Evolutionary conservation across 2,329 filamentous ascomycete species (phyloP), one percentile per base, ranked within the genome.

Genomic region (Keithomyces neogunnii): DNA sequence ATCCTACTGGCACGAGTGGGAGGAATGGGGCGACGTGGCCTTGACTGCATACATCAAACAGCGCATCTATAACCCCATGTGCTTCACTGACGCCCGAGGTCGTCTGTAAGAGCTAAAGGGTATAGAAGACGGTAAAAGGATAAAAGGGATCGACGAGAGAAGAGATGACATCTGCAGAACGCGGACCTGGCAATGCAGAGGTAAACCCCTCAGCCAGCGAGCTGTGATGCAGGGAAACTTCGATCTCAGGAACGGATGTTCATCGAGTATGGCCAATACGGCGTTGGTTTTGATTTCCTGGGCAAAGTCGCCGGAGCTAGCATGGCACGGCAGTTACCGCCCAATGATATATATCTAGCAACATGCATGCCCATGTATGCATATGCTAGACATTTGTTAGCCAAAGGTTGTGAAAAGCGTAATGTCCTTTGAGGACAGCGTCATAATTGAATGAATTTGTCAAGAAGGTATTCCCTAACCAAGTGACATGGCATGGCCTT

Each of bases 1-100:
- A 56, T 77, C 78, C 56, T 77, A 86, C 64, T 86, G 88, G 76
- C 70, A 82, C 54, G 81, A 85, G 66, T 89, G 85, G 80, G 81
- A 85, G 68, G 82, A 85, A 68, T 84, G 81, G 81, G 81, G 81
- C 48, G 81, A 85, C 60, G 79, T 82, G 38, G 77, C 78, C 50
- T 68, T 85, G 59, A 78, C 72, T 42, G 72, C 73, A 54, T 84
- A 67, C 69, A 84, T 85, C 70, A 78, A 79, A 73, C 69, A 75
- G 58, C 73, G 67, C 58, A 72, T 83, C 58, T 85, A 85, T 62
- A 75, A 85, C 61, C 82, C 82, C n/a, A 58, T 66, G 50, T 68
- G 66, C 62, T 73, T 73, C 54, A 61, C 57, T 35, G 70, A 72
- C 50, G 58, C 65, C 19, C 63, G 62, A 55, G 61, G 59, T 29